Base-by-base conservation (phyloP, 106 monocot species). In the Allium fistulosum region DNA sequence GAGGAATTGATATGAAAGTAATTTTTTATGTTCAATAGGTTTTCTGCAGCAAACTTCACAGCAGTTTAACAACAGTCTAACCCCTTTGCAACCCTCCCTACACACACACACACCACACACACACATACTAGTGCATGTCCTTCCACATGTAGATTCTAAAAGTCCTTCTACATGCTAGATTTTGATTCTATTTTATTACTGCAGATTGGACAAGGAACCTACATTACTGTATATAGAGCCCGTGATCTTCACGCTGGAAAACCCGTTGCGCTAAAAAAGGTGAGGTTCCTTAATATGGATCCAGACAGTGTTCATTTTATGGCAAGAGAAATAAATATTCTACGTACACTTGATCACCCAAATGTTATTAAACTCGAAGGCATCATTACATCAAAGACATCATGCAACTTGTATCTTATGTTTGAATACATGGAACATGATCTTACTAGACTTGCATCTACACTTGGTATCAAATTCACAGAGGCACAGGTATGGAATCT, bases 401-500 rank as follows among this genome's bases (percentile, higher is more conserved):
- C 65, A 1, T 48, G 65, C 65, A 65, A 50, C 65, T 17, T 65
- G 17, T 65, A 65, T 15, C 65, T 65, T 65, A 49, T 65, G 51
- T 65, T 65, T 65, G 65, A 65, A 65, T 65, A 65, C 11, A 65
- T 65, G 65, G 65, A 65, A 17, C 65, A 65, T 65, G 65, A 65
- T 65, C 65, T 65, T 65, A 49, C 65, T 49, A 49, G 65, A 50
- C 37, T 65, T 9, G 17, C 17, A 48, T 17, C 65, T 10, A 49
- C 8, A 65, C 65, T 49, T 50, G 65, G 47, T 65, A 50, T 18
- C 65, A 65, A 65, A 27, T 65, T 65, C 65, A 65, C 65, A 17
- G 49, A 65, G 65, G 49, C 65, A 65, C 49, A 65, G 65, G 65
- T 65, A 65, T 16, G 48, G 49, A 9, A 49, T 16, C 50, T 17